A percentile compares a stretch with the other conserved stretches of the same genome.
Evolutionary conservation across 2,329 filamentous ascomycete genomes (phyloP).

Genomic region (Fusarium buxicola): DNA sequence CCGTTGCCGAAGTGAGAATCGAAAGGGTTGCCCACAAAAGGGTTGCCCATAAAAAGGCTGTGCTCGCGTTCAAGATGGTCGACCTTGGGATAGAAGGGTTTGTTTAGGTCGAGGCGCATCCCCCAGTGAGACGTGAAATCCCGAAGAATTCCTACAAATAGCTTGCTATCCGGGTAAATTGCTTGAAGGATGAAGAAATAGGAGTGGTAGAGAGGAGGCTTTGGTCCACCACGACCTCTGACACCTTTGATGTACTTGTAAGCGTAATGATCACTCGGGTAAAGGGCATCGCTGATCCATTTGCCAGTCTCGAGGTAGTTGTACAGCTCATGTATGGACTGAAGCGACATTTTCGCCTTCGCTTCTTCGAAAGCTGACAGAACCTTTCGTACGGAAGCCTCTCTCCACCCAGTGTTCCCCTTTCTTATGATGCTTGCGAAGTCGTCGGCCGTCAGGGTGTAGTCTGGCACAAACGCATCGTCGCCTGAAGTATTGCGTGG

Average conservation of each 20-base stretch:
- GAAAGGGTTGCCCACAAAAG: no score
- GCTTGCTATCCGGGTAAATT: not conserved
- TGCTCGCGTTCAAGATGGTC: not conserved
- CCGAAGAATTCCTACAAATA: not conserved
- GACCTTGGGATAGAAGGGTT: not conserved
- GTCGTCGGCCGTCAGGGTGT: not conserved
- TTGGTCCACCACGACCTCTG: not conserved
- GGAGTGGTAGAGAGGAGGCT: not conserved
- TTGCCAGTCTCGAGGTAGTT: not conserved
- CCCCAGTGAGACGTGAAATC: not conserved
- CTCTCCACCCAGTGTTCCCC: not conserved
- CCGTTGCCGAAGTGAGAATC: no score
- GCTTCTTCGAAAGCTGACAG: not conserved
- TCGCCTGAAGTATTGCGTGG: no score
- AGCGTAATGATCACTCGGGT: not conserved
- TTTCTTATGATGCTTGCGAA: not conserved
- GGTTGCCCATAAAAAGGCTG: not conserved
- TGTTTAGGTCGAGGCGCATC: not conserved
- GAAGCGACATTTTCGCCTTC: not conserved
- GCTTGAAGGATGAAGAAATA: not conserved
- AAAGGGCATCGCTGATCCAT: not conserved
- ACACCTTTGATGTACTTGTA: not conserved
- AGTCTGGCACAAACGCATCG: not conserved
- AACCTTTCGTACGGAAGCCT: not conserved
- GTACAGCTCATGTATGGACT: not conserved